These are phyloP conservation scores for Tetrahymena thermophila DNA, from an alignment of 73 alveolate genomes.

Conservation along the genomic window DNA sequence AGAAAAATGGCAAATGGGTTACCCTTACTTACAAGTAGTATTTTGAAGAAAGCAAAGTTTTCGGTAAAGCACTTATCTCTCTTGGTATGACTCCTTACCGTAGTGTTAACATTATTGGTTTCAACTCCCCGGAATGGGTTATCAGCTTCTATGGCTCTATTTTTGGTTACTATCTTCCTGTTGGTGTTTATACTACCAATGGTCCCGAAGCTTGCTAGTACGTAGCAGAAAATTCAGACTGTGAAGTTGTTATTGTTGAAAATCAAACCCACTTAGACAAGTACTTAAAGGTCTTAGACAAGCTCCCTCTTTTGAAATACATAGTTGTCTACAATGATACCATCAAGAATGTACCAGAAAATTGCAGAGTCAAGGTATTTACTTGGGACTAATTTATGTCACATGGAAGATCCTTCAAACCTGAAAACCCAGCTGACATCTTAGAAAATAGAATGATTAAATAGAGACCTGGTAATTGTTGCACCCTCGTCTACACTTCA, in stretches of 20 bases:
- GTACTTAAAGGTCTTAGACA: conserved; percentile 40
- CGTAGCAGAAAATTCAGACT: conserved; percentile 68
- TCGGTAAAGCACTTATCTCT: conserved; percentile 67
- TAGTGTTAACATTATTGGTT: conserved; percentile 68
- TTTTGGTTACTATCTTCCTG: conserved; percentile 59
- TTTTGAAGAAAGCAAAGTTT: conserved; percentile 27
- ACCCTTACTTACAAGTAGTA: conserved; percentile 57
- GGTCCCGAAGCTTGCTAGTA: conserved; percentile 69
- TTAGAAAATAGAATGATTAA: conserved; percentile 7
- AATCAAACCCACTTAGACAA: conserved; percentile 52
- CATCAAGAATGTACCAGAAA: conserved; percentile 8
- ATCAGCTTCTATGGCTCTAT: conserved; percentile 68
- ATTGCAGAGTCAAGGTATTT: conserved; percentile 28
- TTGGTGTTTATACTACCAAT: conserved; percentile 81
- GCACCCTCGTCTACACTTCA: conserved; percentile 71
- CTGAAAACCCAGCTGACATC: background rate
- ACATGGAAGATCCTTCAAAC: conserved; percentile 20
- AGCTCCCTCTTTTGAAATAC: conserved; percentile 58
- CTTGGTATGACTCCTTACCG: conserved; percentile 56
- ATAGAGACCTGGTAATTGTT: conserved; percentile 60
- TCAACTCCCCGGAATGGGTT: conserved; percentile 81
- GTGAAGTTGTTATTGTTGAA: conserved; percentile 62
- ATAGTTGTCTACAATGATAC: conserved; percentile 42
- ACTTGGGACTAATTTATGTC: conserved; percentile 67
- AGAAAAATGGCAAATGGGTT: conserved; percentile 44